Conservation (phyloP, 495 filamentous ascomycete species). For the Xylaria bambusicola region DNA sequence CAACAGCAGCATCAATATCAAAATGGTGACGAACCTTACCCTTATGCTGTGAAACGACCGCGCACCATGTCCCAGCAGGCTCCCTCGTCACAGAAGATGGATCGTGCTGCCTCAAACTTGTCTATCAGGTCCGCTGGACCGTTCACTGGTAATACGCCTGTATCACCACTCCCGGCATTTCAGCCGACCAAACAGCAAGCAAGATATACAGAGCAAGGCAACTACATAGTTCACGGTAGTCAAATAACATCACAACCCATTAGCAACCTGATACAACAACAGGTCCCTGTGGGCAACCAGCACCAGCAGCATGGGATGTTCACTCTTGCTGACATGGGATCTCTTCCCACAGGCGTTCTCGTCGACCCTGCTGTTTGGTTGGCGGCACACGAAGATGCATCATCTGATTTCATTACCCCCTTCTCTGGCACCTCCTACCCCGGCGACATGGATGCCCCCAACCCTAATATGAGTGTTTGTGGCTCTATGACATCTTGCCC, state of each 20-base stretch:
- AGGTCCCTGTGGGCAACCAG: slow-evolving; percentile 4
- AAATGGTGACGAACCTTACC: slow-evolving; percentile 23
- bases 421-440: slow-evolving; percentile 21
- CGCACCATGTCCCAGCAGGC: slow-evolving; percentile 37
- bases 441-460: slow-evolving; percentile 29
- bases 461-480: slow-evolving; percentile 35
- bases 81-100: slow-evolving; percentile 33
- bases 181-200: slow-evolving; percentile 23
- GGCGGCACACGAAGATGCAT: slow-evolving; percentile 25
- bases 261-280: slow-evolving; percentile 22
- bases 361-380: slow-evolving; percentile 33
- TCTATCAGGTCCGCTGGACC: slow-evolving; percentile 34
- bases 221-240: slow-evolving; percentile 27
- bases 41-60: slow-evolving; percentile 32
- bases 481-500: slow-evolving; percentile 50
- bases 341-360: slow-evolving; percentile 21
- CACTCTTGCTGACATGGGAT: slow-evolving; percentile 20
- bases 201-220: slow-evolving; percentile 21
- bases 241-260: slow-evolving; percentile 26
- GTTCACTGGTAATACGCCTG: slow-evolving; percentile 26
- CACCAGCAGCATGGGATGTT: slow-evolving; percentile 26
- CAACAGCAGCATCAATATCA: slow-evolving; percentile 25
- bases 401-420: slow-evolving; percentile 14
- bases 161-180: slow-evolving; percentile 27
- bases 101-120: slow-evolving; percentile 32